Base-by-base conservation (phyloP, 2,329 filamentous ascomycete genomes). In the Microthyrium microscopicum region DNA sequence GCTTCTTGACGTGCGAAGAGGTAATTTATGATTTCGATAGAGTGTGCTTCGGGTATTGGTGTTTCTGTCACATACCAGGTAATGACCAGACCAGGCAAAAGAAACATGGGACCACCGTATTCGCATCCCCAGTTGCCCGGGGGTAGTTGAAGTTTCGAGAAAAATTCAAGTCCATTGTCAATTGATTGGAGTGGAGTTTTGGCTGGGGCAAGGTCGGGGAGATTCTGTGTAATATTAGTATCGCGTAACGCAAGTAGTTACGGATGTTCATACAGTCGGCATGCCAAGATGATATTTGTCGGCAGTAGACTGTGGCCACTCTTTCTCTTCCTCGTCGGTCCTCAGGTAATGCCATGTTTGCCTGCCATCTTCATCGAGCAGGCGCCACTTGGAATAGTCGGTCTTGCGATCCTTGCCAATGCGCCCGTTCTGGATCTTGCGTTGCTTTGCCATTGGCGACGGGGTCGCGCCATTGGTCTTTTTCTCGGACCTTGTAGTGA, bases 21-120 rank as follows among this genome's bases (percentile, higher is more conserved):
- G 55, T 98, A 98, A 44, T 87, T 83, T 51, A 77, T 87, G 49
- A 98, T 91, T 54, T 93, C 89, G 28, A 73, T 82, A 16, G 77
- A 75, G 52, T 84, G 77, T 38, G 79, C 72, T 40, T 73, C 70
- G 1, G 84, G 75, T 37, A 98, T 81, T 4, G 79, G 78, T 33
- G 83, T 93, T 50, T 85, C 74, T 40, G 85, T 95, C 33, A 78
- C 78, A 52, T 92, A 85, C 73, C 82, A 91, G 19, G 79, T 68
- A 44, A 92, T 73, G 40, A 94, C 73, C 16, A 93, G 53, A 28
- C 87, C 82, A 0, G 87, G 83, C 1, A 95, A 64, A 25, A 95
- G 68, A 50, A 98, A 98, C 81, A 94, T 87, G 4, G 89, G 89
- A 1, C 89, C 89, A 35, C 89, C 89, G 58, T 98, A 98, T 53